A percentile compares a stretch with the other conserved stretches of the same genome.
These are phyloP conservation scores for Ganoderma lingzhi DNA, from an alignment of 1,284 basidiomycete species.

Conservation along the genomic window DNA sequence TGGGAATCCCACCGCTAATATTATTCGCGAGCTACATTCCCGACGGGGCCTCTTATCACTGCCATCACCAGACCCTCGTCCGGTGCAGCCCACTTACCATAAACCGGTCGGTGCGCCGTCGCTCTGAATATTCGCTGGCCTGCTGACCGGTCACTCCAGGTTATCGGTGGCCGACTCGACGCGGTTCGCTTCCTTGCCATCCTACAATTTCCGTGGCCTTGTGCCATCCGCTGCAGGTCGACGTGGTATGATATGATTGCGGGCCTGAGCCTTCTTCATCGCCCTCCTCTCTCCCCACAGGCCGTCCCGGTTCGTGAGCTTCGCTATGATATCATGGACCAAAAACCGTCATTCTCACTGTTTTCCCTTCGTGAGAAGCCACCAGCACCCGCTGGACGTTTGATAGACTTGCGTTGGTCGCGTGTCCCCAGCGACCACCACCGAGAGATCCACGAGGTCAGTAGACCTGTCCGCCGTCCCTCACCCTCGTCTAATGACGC, in stretches of 20 bases:
- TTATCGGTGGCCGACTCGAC: slow-evolving; percentile 5
- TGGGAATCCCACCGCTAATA: slow-evolving; percentile 29
- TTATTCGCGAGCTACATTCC: slow-evolving; percentile 11
- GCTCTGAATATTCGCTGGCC: slow-evolving; percentile 18
- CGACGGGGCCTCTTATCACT: slow-evolving; percentile 17
- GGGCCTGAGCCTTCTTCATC: background rate
- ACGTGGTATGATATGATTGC: background rate
- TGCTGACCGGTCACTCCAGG: slow-evolving; percentile 23
- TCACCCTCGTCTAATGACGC: slow-evolving; percentile 14
- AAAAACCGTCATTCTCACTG: slow-evolving; percentile 24
- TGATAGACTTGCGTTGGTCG: slow-evolving; percentile 33
- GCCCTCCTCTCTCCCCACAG: background rate
- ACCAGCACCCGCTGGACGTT: slow-evolving; percentile 11
- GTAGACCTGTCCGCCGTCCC: slow-evolving; percentile 7
- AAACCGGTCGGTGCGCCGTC: slow-evolving; percentile 21
- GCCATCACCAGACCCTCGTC: slow-evolving; percentile 21
- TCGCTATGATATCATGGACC: background rate
- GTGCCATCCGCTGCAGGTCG: background rate
- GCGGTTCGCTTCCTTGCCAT: background rate
- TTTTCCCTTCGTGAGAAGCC: slow-evolving; percentile 23
- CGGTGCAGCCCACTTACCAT: slow-evolving; percentile 14
- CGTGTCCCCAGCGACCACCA: slow-evolving; percentile 24
- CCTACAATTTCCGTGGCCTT: background rate
- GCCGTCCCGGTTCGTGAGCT: background rate
- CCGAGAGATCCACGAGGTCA: slow-evolving; percentile 24